Base-by-base conservation (phyloP, 2,329 filamentous ascomycete genomes). In the Neofusicoccum cordaticola region DNA sequence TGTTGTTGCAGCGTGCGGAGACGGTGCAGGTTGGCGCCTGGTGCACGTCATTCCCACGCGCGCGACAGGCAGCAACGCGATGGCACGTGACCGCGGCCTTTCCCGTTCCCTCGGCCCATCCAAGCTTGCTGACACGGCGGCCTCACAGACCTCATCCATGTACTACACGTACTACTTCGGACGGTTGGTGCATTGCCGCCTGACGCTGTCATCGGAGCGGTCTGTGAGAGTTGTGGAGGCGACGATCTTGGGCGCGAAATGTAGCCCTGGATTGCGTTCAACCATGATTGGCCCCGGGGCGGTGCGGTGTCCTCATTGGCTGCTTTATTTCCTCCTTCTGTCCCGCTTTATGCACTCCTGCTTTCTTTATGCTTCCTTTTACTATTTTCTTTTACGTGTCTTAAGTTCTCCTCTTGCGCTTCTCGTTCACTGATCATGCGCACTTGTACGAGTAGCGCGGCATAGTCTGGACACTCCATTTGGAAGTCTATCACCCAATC, bases 31-130 rank as follows among this genome's bases (percentile, higher is more conserved):
- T 39, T 31, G 51, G 15, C 19, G 31, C 7, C n/a, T 56, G 17
- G 35, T 17, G 35, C 56, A 47, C 56, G 56, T 60, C 56, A 60
- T 42, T 9, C 22, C 31, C 11, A 35, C 31, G 22, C 41, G 56
- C 56, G 42, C 53, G 39, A 15, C 56, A 60, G 56, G 56, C 56
- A 47, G 56, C 56, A 60, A 45, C 56, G 56, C 56, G 56, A 15
- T n/a, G 1, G 27, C 56, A 60, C 56, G 42, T 60, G 56, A 35
- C 12, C 7, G 4, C 6, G 41, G 41, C n/a, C 56, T 47, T 12
- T 15, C 12, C 6, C 27, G 31, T 35, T 34, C 37, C 12, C 6
- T 42, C 35, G 13, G 27, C 8, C 3, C 7, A 19, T 19, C 22
- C 27, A 31, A 34, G 31, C 19, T 34, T 12, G 34, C 19, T 19